These are phyloP conservation scores for Coemansia reversa DNA, from an alignment of 192 early-diverging fungal species.

Conservation along the genomic window DNA sequence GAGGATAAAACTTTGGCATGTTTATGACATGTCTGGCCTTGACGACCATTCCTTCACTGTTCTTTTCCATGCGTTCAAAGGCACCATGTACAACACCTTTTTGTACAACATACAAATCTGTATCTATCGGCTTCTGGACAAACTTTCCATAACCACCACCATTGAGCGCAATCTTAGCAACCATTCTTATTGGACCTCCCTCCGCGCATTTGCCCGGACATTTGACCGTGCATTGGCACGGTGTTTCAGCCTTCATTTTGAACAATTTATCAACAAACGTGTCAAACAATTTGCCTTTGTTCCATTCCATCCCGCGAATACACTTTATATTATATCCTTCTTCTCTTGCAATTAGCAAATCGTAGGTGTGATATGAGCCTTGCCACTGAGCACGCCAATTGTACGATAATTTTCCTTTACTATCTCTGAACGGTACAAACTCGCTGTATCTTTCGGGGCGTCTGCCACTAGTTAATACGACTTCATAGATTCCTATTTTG, in stretches of 20 bases:
- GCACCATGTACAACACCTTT: conserved; percentile 2
- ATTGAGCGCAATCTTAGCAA: conserved; percentile 3
- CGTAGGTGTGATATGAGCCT: conserved; percentile 1
- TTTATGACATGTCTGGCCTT: conserved; percentile 2
- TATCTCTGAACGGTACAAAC: too few relatives aligned
- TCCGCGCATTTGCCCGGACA: conserved; percentile 1
- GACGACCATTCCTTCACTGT: conserved; percentile 5
- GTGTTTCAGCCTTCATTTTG: not conserved
- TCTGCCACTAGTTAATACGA: too few relatives aligned
- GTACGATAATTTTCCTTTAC: not conserved
- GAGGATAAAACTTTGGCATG: conserved; percentile 7
- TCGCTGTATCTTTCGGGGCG: too few relatives aligned
- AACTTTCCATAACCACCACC: conserved; percentile 1
- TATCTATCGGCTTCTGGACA: too few relatives aligned
- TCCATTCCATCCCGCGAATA: conserved; percentile 2
- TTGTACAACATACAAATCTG: not conserved
- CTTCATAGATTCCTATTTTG: too few relatives aligned
- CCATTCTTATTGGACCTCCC: not conserved
- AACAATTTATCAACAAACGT: conserved; percentile 3
- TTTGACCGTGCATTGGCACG: conserved; percentile 4
- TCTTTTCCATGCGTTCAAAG: conserved; percentile 7
- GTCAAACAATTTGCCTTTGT: not conserved
- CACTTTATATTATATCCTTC: conserved; percentile 1
- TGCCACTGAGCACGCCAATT: not conserved
- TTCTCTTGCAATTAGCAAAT: conserved; percentile 1